A percentile compares a stretch with the other conserved stretches of the same genome.
These are phyloP conservation scores for Flueggea neowawraea DNA, from an alignment of 441 rosid species.

Conservation along the genomic window DNA sequence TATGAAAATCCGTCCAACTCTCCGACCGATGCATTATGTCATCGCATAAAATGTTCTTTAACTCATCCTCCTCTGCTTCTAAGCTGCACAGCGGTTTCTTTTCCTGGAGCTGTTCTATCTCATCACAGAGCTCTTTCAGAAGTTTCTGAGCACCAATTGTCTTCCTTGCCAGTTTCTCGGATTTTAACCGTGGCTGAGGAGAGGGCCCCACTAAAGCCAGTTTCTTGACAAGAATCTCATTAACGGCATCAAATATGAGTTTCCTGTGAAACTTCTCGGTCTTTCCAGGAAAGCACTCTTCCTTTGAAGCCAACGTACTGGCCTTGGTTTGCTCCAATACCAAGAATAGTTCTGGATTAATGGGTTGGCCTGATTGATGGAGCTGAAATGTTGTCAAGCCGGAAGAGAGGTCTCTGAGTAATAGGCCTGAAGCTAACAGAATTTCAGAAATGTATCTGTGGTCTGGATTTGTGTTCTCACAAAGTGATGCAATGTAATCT, in stretches of 20 bases:
- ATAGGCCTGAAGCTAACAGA: constrained; percentile 84
- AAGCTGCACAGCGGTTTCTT: constrained; percentile 34
- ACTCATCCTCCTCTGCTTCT: constrained; percentile 56
- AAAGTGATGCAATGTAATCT: constrained; percentile 92
- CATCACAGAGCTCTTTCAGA: constrained; percentile 68
- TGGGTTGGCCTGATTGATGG: constrained; percentile 81
- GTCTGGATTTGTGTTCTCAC: constrained; percentile 76
- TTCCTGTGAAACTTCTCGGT: constrained; percentile 56
- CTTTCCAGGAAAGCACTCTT: constrained; percentile 30
- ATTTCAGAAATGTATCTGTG: constrained; percentile 93
- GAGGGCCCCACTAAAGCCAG: constrained; percentile 32
- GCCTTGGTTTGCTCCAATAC: constrained; percentile 90
- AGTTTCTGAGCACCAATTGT: constrained; percentile 74
- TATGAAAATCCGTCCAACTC: constrained; percentile 56
- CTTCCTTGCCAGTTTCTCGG: constrained; percentile 42
- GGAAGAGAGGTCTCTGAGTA: constrained; percentile 71
- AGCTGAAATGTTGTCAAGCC: constrained; percentile 62
- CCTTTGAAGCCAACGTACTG: constrained; percentile 36
- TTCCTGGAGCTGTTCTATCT: constrained; percentile 57
- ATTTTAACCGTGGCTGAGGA: constrained; percentile 46
- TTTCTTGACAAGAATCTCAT: constrained; percentile 66
- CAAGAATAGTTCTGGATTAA: constrained; percentile 76
- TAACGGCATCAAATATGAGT: constrained; percentile 78
- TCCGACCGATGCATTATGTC: constrained; percentile 49
- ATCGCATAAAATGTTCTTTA: constrained; percentile 53